Evolutionary conservation across 768 basidiomycete genomes (phyloP), one percentile per base, ranked within the genome.

Genomic region (Hypholoma sublateritium): DNA sequence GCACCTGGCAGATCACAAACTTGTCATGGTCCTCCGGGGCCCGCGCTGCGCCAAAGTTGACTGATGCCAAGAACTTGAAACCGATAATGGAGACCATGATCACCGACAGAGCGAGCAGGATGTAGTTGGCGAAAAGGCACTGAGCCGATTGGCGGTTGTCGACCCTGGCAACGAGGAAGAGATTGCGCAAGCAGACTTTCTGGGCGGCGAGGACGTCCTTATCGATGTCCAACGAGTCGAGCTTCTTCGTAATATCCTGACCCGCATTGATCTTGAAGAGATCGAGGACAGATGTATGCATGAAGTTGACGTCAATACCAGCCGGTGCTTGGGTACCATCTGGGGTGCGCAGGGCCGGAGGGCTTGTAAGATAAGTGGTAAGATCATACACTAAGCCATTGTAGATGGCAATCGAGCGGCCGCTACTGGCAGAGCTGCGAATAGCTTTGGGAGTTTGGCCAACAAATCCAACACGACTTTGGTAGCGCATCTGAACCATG

Each of bases 1-100:
- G 96, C 0, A 98, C 94, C 67, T 98, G 96, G 69, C 95, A 98
- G 64, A 96, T 93, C 60, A 97, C 90, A 63, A 97, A 96, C 74
- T 97, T 96, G 77, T 97, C 94, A 68, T 95, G 93, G 64, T 95
- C 91, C 72, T 96, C 95, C 0, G 94, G 95, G 5, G 91, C 89
- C 55, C 93, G 85, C 16, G 84, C 70, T 3, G 87, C 74, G 46
- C 85, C 83, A 68, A 97, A 93, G 72, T 92, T 89, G 70, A 96
- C 79, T 0, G 93, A 93, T 1, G 93, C 92, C 59, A 97, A 74
- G 77, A 96, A 96, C 74, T 96, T 98, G 88, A 96, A 95, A 0
- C 88, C 95, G 67, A 97, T 95, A 65, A 98, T 89, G 53, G 87
- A 76, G 59, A 98, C 91, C 94, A 99, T 97, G 76, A 96, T 77